phyloP scores from a whole-genome alignment of 2,329 filamentous ascomycete species.

The Ilyonectria sp. region DNA sequence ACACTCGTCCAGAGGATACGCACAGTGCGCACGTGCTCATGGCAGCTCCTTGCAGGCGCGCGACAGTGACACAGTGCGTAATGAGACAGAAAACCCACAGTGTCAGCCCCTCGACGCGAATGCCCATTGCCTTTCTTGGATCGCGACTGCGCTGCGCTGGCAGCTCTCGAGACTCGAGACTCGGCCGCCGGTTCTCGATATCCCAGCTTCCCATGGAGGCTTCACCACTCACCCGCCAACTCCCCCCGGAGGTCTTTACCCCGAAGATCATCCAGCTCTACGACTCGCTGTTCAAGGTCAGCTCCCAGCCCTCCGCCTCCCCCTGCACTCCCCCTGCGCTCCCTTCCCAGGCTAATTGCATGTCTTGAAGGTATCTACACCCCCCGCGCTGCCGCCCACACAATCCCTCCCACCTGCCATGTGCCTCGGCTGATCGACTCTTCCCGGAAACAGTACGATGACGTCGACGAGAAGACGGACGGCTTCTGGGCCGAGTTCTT shows the following conservation, averaged over 20 bases:
- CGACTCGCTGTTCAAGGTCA: slow-evolving; percentile 83
- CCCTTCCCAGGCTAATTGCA: slow-evolving; percentile 35
- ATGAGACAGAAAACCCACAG: not conserved
- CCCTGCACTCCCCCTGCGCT: slow-evolving; percentile 19
- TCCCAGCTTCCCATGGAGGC: slow-evolving; percentile 76
- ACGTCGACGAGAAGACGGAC: slow-evolving; percentile 80
- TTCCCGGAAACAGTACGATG: slow-evolving; percentile 67
- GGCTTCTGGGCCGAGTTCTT: slow-evolving; percentile 99
- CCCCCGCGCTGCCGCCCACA: slow-evolving; percentile 23
- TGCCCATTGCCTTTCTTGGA: slow-evolving; percentile 17
- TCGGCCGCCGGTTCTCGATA: slow-evolving; percentile 15
- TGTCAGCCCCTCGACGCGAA: slow-evolving; percentile 30
- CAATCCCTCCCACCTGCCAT: slow-evolving; percentile 25
- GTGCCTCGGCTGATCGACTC: slow-evolving; percentile 50
- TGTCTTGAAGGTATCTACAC: slow-evolving; percentile 47
- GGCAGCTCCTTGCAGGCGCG: not conserved
- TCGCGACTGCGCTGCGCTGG: slow-evolving; percentile 27
- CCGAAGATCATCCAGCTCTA: slow-evolving; percentile 96
- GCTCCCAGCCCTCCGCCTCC: slow-evolving; percentile 31
- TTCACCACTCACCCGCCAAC: slow-evolving; percentile 94
- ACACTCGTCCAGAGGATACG: slow-evolving; percentile 8
- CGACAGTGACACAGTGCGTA: slow-evolving; percentile 16
- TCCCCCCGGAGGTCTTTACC: slow-evolving; percentile 90
- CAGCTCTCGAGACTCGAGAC: slow-evolving; percentile 19
- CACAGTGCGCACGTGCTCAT: slow-evolving; percentile 32